Evolutionary conservation across 768 basidiomycete species (phyloP).

Genomic region (Naganishia vishniacii): DNA sequence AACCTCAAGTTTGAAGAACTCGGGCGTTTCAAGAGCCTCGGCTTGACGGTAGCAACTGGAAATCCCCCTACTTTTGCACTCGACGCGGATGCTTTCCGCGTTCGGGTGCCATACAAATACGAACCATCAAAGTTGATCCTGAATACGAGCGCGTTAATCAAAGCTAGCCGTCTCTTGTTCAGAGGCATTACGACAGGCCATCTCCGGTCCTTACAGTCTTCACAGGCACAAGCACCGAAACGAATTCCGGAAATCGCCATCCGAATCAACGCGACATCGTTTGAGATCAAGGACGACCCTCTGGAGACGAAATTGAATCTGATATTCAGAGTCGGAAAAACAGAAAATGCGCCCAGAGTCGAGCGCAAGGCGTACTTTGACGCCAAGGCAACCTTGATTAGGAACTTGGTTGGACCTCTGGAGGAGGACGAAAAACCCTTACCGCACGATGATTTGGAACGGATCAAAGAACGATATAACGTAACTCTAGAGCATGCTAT

Average conservation of each 20-base stretch:
- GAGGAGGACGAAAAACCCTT: conserved; percentile 10
- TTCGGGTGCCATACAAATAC: conserved; percentile 78
- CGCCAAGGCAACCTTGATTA: conserved; percentile 68
- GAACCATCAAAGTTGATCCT: conserved; percentile 69
- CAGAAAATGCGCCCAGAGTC: conserved; percentile 64
- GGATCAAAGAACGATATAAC: conserved; percentile 32
- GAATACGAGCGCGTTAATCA: conserved; percentile 63
- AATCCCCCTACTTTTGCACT: conserved; percentile 51
- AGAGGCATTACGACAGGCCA: conserved; percentile 56
- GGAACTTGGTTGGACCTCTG: conserved; percentile 44
- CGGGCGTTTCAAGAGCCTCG: conserved; percentile 57
- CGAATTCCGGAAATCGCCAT: conserved; percentile 61
- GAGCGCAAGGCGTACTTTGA: conserved; percentile 75
- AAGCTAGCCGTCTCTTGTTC: conserved; percentile 66
- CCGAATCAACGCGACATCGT: conserved; percentile 58
- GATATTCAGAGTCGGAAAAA: conserved; percentile 66
- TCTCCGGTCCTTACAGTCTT: conserved; percentile 58
- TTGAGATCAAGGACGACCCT: conserved; percentile 78
- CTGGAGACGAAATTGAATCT: conserved; percentile 72
- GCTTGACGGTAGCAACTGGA: conserved; percentile 43
- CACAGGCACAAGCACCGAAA: conserved; percentile 69
- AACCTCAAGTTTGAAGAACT: conserved; percentile 70
- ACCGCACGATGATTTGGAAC: conserved; percentile 10
- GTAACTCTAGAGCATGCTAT: conserved; percentile 56
- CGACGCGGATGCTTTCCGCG: conserved; percentile 60